Evolutionary conservation across 129 eudicot genomes (phyloP).

Genomic region (Oenanthe sinensis): DNA sequence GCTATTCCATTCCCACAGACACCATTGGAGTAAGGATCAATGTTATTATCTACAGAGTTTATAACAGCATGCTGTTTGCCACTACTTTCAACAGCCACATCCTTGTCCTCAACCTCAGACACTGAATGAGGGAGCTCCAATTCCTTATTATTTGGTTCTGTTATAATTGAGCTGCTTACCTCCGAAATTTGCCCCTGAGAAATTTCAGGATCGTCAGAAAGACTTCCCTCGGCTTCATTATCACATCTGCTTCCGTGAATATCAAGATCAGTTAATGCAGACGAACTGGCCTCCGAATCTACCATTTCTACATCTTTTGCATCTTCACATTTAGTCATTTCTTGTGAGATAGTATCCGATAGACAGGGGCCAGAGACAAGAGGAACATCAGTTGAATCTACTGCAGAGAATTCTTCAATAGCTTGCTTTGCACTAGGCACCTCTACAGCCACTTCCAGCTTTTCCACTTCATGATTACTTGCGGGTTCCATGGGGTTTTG

Average conservation of each 20-base stretch:
- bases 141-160: conserved; percentile 1
- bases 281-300: conserved; percentile 25
- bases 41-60: neutral
- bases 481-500: conserved; percentile 36
- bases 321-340: conserved; percentile 18
- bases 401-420: conserved; percentile 19
- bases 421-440: conserved; percentile 16
- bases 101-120: conserved; percentile 11
- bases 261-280: conserved; percentile 23
- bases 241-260: conserved; percentile 2
- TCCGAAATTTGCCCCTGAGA: neutral
- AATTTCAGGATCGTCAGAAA: conserved; percentile 14
- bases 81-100: neutral
- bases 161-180: neutral
- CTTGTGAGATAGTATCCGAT: conserved; percentile 13
- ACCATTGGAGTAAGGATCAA: conserved; percentile 14
- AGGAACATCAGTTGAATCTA: neutral
- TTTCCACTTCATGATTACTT: conserved; percentile 24
- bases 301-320: conserved; percentile 23
- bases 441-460: conserved; percentile 19
- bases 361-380: conserved; percentile 8
- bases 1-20: conserved; percentile 4
- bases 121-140: neutral
- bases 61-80: neutral
- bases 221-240: conserved; percentile 10